phyloP scores from a whole-genome alignment of 2,329 filamentous ascomycete genomes.

The Neofusicoccum cordaticola region DNA sequence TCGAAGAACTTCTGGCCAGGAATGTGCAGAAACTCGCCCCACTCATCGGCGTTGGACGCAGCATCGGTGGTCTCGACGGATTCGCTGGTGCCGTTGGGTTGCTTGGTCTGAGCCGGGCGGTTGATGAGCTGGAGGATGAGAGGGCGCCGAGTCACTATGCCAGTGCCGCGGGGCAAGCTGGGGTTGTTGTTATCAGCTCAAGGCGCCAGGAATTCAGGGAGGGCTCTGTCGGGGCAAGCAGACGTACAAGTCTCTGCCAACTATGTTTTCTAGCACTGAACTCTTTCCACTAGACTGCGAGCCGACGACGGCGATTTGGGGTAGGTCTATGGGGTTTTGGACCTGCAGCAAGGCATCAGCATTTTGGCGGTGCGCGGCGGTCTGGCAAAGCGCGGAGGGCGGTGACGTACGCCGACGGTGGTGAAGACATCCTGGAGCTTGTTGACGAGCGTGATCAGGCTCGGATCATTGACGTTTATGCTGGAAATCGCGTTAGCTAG shows the following conservation, averaged over 20 bases:
- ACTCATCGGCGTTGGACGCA: conserved; percentile 89
- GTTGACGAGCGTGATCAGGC: conserved; percentile 82
- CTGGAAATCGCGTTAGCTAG: conserved; percentile 39
- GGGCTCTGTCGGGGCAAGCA: neutral
- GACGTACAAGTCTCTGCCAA: conserved; percentile 94
- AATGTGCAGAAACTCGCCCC: conserved; percentile 98
- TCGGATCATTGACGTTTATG: conserved; percentile 70
- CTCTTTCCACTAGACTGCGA: conserved; percentile 99
- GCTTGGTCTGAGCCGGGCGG: conserved; percentile 61
- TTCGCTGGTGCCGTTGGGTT: conserved; percentile 68
- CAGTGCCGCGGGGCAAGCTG: conserved; percentile 92
- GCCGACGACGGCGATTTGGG: conserved; percentile 96
- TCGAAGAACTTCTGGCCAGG: conserved; percentile 97
- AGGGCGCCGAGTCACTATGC: conserved; percentile 93
- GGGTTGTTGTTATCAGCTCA: conserved; percentile 16
- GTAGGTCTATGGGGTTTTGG: conserved; percentile 98
- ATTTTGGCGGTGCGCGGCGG: conserved; percentile 18
- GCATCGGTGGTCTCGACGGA: conserved; percentile 71
- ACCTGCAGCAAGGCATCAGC: conserved; percentile 56
- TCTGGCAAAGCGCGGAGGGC: conserved; percentile 12
- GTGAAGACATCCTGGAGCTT: conserved; percentile 99
- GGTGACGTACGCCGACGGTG: conserved; percentile 72
- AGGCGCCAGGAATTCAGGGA: conserved; percentile 9
- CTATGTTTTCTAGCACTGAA: conserved; percentile 97
- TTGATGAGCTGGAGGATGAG: conserved; percentile 98